These are phyloP conservation scores for Globisporangium abappressorium DNA, from an alignment of 352 stramenopile species.

Conservation along the genomic window DNA sequence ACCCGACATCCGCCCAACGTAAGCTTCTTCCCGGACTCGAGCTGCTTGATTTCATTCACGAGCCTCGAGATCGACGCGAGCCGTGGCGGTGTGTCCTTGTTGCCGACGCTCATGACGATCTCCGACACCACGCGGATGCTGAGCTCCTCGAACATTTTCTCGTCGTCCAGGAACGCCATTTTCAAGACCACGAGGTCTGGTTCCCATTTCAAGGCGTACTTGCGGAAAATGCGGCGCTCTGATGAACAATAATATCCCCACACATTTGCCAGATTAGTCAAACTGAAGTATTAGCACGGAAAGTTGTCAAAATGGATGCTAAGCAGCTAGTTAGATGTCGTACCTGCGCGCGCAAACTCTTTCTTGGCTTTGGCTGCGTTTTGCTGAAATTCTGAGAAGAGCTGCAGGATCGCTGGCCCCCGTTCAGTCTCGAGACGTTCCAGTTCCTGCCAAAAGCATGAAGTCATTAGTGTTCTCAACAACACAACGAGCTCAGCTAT, in stretches of 20 bases:
- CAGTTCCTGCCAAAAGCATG: slow-evolving; percentile 32
- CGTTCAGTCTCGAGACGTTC: slow-evolving; percentile 39
- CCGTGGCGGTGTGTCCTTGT: slow-evolving; percentile 55
- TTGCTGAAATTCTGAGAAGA: slow-evolving; percentile 47
- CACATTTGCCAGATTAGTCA: not conserved
- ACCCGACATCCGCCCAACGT: slow-evolving; percentile 70
- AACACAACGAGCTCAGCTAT: too few species aligned
- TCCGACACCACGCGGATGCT: slow-evolving; percentile 54
- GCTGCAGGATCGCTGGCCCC: slow-evolving; percentile 34
- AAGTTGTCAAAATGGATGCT: not conserved
- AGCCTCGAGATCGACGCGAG: slow-evolving; percentile 50
- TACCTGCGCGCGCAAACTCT: slow-evolving; percentile 45
- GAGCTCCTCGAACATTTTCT: slow-evolving; percentile 63
- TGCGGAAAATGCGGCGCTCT: slow-evolving; percentile 51
- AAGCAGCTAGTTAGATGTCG: not conserved
- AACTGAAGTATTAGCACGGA: not conserved
- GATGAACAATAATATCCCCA: too few species aligned
- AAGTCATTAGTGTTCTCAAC: too few species aligned
- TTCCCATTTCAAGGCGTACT: slow-evolving; percentile 33
- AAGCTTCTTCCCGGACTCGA: slow-evolving; percentile 65
- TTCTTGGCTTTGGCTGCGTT: slow-evolving; percentile 44
- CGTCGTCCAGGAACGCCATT: slow-evolving; percentile 42
- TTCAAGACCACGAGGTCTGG: slow-evolving; percentile 33
- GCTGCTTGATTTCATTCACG: slow-evolving; percentile 35
- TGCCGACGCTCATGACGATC: slow-evolving; percentile 49